Percentiles rank a stretch among this genome's conserved stretches.
Conservation (phyloP, 2,329 filamentous ascomycete genomes). For the Triangularia setosa region DNA sequence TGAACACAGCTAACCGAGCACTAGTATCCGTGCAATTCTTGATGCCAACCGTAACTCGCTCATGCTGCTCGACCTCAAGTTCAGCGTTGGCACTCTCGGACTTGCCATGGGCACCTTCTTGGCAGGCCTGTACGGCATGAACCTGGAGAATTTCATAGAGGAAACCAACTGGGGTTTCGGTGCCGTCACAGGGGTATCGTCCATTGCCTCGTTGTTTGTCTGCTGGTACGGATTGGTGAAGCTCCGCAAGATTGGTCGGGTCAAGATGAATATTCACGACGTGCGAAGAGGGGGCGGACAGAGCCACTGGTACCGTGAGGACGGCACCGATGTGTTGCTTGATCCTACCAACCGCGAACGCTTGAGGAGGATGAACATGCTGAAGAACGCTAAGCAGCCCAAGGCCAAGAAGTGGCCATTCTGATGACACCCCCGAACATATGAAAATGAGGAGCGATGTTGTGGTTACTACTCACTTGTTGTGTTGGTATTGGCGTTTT, state of each 20-base stretch:
- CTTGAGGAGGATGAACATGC: slow-evolving; percentile 48
- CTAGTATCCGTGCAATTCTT: slow-evolving; percentile 87
- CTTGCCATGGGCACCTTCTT: slow-evolving; percentile 91
- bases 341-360: slow-evolving; percentile 54
- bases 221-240: slow-evolving; percentile 81
- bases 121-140: slow-evolving; percentile 99
- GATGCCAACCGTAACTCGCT: slow-evolving; percentile 97
- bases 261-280: slow-evolving; percentile 61
- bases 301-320: slow-evolving; percentile 43
- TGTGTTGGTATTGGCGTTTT: slow-evolving; percentile 5
- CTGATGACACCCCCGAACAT: background rate
- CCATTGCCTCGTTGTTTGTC: slow-evolving; percentile 69
- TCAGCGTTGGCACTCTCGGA: slow-evolving; percentile 92
- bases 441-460: background rate
- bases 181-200: slow-evolving; percentile 67
- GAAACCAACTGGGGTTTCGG: slow-evolving; percentile 85
- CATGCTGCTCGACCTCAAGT: slow-evolving; percentile 95
- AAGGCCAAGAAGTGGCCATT: slow-evolving; percentile 25
- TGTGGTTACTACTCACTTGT: background rate
- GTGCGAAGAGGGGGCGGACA: slow-evolving; percentile 25
- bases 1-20: slow-evolving; percentile 21
- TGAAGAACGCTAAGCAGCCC: slow-evolving; percentile 34
- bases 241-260: slow-evolving; percentile 78
- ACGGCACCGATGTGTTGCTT: slow-evolving; percentile 47
- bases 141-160: slow-evolving; percentile 97